A percentile compares a stretch with the other conserved stretches of the same genome.
phyloP scores from a whole-genome alignment of 805 yeast species.

The Saccharomycopsis selenospora region DNA sequence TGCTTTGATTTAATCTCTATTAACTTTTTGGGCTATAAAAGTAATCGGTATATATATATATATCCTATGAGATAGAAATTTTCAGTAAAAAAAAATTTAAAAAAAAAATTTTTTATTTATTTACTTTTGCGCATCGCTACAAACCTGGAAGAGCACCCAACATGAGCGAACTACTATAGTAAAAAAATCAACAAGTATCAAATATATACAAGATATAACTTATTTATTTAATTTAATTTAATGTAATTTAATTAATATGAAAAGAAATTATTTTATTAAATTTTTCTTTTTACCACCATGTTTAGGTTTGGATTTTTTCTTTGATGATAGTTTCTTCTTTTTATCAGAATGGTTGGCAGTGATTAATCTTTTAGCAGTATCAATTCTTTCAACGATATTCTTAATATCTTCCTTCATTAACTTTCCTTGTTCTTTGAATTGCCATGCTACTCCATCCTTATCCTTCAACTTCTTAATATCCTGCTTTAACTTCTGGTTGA shows the following conservation, averaged over 20 bases:
- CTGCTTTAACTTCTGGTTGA: slow-evolving; percentile 30
- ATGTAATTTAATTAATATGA: too few relatives aligned
- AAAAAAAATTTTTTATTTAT: too few relatives aligned
- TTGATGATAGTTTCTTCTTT: background rate
- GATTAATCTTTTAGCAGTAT: background rate
- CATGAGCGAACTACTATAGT: too few relatives aligned
- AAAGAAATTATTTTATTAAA: background rate
- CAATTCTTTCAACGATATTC: background rate
- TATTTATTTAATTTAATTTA: too few relatives aligned
- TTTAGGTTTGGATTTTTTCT: background rate
- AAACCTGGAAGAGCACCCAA: too few relatives aligned
- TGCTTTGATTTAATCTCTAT: background rate
- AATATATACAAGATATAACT: too few relatives aligned
- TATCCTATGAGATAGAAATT: too few relatives aligned
- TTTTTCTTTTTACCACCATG: background rate
- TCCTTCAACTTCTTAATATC: slow-evolving; percentile 11
- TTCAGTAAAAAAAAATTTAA: too few relatives aligned
- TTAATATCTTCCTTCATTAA: slow-evolving; percentile 18
- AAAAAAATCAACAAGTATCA: too few relatives aligned
- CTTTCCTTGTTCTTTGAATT: slow-evolving; percentile 19
- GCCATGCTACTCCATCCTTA: slow-evolving; percentile 18
- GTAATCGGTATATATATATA: too few relatives aligned
- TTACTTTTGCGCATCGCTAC: too few relatives aligned
- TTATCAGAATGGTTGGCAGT: background rate
- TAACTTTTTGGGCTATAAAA: background rate